Evolutionary conservation across 345 rosid genomes (phyloP).

Genomic region (Raphanus raphanistrum): DNA sequence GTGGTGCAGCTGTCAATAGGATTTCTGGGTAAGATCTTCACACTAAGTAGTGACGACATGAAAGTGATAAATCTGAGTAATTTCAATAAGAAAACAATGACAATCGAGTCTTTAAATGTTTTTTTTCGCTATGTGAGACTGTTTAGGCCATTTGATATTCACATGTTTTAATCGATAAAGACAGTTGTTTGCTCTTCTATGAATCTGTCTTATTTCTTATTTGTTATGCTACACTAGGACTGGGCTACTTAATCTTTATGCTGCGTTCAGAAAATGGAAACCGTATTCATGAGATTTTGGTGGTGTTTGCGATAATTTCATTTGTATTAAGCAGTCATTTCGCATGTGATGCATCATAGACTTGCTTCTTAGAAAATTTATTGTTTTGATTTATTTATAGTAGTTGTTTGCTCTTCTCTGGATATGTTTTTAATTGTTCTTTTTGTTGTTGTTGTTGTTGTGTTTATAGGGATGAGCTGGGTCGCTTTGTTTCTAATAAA

Average conservation of each 20-base stretch:
- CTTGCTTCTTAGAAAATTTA: neutral
- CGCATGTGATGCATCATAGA: neutral
- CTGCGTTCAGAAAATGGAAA: neutral
- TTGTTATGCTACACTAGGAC: too few relatives aligned
- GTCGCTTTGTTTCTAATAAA: constrained; percentile 94
- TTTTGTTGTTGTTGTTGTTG: constrained; percentile 1
- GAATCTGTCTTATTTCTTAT: too few relatives aligned
- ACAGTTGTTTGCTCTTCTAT: too few relatives aligned
- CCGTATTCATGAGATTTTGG: neutral
- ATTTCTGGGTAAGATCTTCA: constrained; percentile 69
- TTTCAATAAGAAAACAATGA: neutral
- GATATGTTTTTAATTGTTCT: constrained; percentile 19
- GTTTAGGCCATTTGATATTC: neutral
- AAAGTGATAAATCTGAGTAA: neutral
- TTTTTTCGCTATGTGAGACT: neutral
- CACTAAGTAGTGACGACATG: neutral
- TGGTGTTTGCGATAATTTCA: neutral
- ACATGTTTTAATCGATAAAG: too few relatives aligned
- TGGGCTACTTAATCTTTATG: neutral
- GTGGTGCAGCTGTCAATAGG: constrained; percentile 64
- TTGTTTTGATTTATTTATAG: neutral
- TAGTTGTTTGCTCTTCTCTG: constrained; percentile 6
- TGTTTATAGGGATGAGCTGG: constrained; percentile 72
- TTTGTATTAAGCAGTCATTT: neutral
- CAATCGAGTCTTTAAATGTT: neutral